A percentile compares a stretch with the other conserved stretches of the same genome.
phyloP scores from a whole-genome alignment of 495 filamentous ascomycete genomes.

The Bryoglossum gracile region DNA sequence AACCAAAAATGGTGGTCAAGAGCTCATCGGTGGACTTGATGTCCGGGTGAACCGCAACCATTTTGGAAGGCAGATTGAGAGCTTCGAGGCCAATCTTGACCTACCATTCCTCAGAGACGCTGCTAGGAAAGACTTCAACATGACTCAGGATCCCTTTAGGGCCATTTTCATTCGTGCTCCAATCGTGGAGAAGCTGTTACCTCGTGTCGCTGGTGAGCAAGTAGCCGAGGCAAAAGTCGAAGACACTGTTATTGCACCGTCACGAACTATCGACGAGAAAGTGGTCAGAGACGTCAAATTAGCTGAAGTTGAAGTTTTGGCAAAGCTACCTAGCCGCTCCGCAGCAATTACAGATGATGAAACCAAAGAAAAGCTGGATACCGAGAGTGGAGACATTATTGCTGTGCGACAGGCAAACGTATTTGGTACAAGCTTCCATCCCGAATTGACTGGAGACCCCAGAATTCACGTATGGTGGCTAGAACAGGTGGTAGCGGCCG shows the following conservation, averaged over 20 bases:
- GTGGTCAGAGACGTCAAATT: slow-evolving; percentile 21
- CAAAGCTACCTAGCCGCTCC: slow-evolving; percentile 40
- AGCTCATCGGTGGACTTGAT: slow-evolving; percentile 86
- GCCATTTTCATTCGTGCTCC: slow-evolving; percentile 93
- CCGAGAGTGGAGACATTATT: slow-evolving; percentile 70
- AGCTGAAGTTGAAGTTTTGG: slow-evolving; percentile 50
- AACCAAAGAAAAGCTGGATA: slow-evolving; percentile 26
- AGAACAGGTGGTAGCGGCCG: slow-evolving; percentile 50
- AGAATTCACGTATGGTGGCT: slow-evolving; percentile 96
- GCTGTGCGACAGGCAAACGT: slow-evolving; percentile 91
- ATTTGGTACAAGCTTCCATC: slow-evolving; percentile 95
- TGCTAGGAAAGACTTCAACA: slow-evolving; percentile 25
- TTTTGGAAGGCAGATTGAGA: slow-evolving; percentile 90
- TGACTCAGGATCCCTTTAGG: slow-evolving; percentile 48
- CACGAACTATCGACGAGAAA: slow-evolving; percentile 27
- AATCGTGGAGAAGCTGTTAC: slow-evolving; percentile 78
- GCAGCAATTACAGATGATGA: slow-evolving; percentile 25
- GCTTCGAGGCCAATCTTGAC: slow-evolving; percentile 72
- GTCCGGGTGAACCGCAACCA: slow-evolving; percentile 93
- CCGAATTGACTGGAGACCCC: slow-evolving; percentile 82
- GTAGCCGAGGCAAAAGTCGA: slow-evolving; percentile 40
- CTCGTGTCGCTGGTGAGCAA: slow-evolving; percentile 44
- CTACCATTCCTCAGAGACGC: slow-evolving; percentile 58
- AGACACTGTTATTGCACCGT: slow-evolving; percentile 63
- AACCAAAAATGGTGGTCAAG: slow-evolving; percentile 86